These are phyloP conservation scores for Penicillium odoratum DNA, from an alignment of 495 filamentous ascomycete genomes.

Conservation along the genomic window DNA sequence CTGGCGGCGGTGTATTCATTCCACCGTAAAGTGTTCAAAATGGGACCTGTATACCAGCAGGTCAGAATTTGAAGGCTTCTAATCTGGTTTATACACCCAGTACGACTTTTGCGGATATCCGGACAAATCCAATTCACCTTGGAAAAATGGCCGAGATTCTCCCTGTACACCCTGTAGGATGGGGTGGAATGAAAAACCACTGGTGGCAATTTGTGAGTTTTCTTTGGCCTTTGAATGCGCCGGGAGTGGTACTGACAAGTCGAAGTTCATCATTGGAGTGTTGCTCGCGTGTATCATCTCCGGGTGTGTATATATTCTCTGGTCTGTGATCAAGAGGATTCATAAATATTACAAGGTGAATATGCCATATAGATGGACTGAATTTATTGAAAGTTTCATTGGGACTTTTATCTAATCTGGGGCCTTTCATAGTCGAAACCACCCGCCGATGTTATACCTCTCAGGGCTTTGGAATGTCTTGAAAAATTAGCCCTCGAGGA, in stretches of 20 bases:
- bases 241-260: constrained; percentile 15
- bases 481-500: constrained; percentile 26
- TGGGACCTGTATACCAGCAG: neutral
- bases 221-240: neutral
- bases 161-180: constrained; percentile 34
- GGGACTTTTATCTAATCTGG: neutral
- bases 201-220: constrained; percentile 49
- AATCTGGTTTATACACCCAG: neutral
- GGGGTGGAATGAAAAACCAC: constrained; percentile 35
- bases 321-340: constrained; percentile 20
- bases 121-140: neutral
- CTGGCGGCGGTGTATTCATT: neutral
- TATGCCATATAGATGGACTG: neutral
- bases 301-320: constrained; percentile 36
- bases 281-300: constrained; percentile 33
- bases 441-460: constrained; percentile 31
- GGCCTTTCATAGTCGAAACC: constrained; percentile 24
- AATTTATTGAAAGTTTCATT: neutral
- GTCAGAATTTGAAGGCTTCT: neutral
- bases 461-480: constrained; percentile 28
- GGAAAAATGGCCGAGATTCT: constrained; percentile 26
- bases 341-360: constrained; percentile 38
- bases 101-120: neutral
- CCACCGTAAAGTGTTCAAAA: neutral
- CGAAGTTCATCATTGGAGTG: constrained; percentile 41